Evolutionary conservation across 1,139 yeast genomes (phyloP), one percentile per base, ranked within the genome.

Genomic region (Zygoascus sp.): DNA sequence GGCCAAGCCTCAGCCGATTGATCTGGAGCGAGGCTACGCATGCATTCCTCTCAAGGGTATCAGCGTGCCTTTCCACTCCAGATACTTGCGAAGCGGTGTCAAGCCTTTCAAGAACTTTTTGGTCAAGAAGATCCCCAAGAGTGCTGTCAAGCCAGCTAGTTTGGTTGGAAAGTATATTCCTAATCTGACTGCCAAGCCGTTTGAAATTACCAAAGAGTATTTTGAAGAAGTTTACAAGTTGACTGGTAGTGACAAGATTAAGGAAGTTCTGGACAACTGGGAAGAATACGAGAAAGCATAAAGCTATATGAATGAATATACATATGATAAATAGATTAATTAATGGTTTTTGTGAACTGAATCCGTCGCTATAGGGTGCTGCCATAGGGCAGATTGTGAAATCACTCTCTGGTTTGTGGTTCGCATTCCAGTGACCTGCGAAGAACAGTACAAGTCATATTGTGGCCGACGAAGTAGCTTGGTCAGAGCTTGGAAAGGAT

Each of bases 61-160:
- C 59, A 88, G 96, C 22, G 99, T 92, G 64, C 99, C 99, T 53
- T 92, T 92, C 97, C 98, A 94, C 73, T 89, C 97, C 38, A 84
- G 96, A 30, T 92, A 94, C 75, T 79, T 92, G 74, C 85, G 92
- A 78, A 86, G 94, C 53, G 99, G 99, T 72, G 99, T 92, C 54
- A 90, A 89, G 72, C 98, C 98, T 61, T 92, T 92, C 89, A 90
- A 92, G 77, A 85, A 92, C 73, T 94, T 92, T 81, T 78, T 92
- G 74, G 82, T 83, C 67, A 92, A 89, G 83, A 92, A 92, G 80
- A 86, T 92, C 64, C 86, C 96, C 57, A 87, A 85, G 74, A 86
- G 88, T 58, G 95, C 96, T 45, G 94, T 92, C 58, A 90, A 92
- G 74, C 96, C 96, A 53, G 85, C 92, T 54, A 88, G 88, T 67